Conservation (phyloP, 169 alveolate species). For the Plasmodium malariae region DNA sequence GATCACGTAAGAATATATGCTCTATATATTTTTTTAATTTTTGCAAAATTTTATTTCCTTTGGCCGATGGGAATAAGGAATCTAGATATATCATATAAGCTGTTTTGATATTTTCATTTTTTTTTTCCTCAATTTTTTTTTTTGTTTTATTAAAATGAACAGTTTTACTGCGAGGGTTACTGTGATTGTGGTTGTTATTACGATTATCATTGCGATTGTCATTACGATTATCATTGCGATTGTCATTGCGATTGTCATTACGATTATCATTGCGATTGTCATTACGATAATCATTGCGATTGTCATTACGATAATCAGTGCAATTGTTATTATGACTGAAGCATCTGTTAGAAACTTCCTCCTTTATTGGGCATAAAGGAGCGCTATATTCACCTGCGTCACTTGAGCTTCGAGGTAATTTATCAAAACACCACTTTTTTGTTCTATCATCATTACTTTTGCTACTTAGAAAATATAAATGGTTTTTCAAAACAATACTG, state of each 20-base stretch:
- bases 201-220: background rate
- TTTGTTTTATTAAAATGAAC: background rate
- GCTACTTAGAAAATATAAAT: background rate
- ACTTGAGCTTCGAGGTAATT: background rate
- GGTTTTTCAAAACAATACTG: background rate
- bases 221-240: background rate
- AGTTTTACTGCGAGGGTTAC: background rate
- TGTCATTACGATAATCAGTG: background rate
- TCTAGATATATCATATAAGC: conserved; percentile 82
- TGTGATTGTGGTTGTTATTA: background rate
- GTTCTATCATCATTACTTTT: background rate
- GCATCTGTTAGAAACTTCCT: too few relatives aligned
- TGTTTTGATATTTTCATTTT: conserved; percentile 1
- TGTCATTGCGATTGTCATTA: background rate
- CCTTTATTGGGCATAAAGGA: background rate
- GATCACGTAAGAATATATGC: conserved; percentile 27
- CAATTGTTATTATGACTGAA: background rate
- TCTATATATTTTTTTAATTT: conserved; percentile 53
- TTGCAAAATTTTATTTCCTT: conserved; percentile 47
- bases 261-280: background rate
- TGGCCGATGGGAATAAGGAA: conserved; percentile 75
- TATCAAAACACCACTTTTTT: background rate
- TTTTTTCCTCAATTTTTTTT: background rate
- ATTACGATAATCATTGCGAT: background rate
- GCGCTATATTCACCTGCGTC: conserved; percentile 3